These are phyloP conservation scores for Fusarium armeniacum DNA, from an alignment of 2,329 filamentous ascomycete species.

Conservation along the genomic window DNA sequence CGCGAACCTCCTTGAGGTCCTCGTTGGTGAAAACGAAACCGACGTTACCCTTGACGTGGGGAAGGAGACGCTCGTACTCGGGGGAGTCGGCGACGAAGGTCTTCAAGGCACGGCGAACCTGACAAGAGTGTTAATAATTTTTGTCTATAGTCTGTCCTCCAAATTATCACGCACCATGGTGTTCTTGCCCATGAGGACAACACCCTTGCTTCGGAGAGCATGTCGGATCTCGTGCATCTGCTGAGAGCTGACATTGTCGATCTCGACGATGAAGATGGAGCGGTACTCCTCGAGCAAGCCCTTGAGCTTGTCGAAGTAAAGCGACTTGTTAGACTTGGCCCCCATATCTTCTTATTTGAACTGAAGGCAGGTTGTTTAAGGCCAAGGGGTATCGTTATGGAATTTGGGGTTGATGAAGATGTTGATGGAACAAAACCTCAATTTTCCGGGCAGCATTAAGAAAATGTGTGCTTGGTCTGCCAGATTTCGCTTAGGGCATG, in stretches of 20 bases:
- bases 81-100: conserved; percentile 91
- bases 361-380: conserved; percentile 99
- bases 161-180: conserved; percentile 81
- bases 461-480: conserved; percentile 50
- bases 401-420: conserved; percentile 46
- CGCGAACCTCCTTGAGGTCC: conserved; percentile 91
- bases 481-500: conserved; percentile 56
- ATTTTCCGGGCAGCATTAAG: conserved; percentile 31
- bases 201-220: conserved; percentile 88
- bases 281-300: conserved; percentile 94
- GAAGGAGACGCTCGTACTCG: conserved; percentile 98
- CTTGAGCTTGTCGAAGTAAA: conserved; percentile 99
- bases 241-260: conserved; percentile 99
- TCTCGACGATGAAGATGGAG: conserved; percentile 96
- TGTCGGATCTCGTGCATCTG: conserved; percentile 99
- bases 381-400: conserved; percentile 66
- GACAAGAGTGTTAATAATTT: conserved; percentile 36
- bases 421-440: conserved; percentile 20
- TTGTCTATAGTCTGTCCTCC: neutral
- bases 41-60: conserved; percentile 96
- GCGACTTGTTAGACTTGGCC: conserved; percentile 97
- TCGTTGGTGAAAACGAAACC: conserved; percentile 99
- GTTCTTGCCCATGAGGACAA: conserved; percentile 99
- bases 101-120: conserved; percentile 97
- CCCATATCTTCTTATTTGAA: conserved; percentile 92